Conservation (phyloP, 108 stramenopile genomes). For the Mayamaea pseudoterrestris region DNA sequence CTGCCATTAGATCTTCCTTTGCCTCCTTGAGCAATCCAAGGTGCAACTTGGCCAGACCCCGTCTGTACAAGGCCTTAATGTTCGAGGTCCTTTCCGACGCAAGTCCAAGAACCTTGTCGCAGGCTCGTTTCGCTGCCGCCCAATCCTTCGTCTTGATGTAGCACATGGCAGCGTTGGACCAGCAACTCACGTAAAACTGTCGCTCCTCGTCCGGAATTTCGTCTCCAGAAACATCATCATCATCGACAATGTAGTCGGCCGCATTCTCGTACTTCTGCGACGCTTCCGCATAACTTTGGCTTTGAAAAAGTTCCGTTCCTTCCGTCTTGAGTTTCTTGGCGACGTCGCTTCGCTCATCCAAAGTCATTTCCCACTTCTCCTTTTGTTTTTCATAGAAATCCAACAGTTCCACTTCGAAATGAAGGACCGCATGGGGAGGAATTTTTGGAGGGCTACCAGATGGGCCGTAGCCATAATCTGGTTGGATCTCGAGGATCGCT, state of each 20-base stretch:
- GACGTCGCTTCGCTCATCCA: constrained; percentile 64
- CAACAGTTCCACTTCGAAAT: constrained; percentile 94
- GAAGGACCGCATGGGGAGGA: constrained; percentile 68
- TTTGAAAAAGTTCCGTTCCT: constrained; percentile 75
- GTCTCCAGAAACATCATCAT: constrained; percentile 60
- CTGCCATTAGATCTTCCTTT: constrained; percentile 82
- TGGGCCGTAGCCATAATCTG: constrained; percentile 91
- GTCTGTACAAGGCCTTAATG: constrained; percentile 85
- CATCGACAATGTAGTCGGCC: constrained; percentile 67
- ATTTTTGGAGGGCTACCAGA: constrained; percentile 83
- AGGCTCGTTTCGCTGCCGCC: constrained; percentile 62
- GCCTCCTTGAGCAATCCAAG: constrained; percentile 83
- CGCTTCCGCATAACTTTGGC: constrained; percentile 66
- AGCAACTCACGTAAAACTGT: constrained; percentile 59
- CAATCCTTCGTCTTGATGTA: constrained; percentile 70
- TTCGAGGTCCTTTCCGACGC: constrained; percentile 56
- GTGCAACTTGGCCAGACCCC: constrained; percentile 70
- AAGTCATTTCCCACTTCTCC: constrained; percentile 75
- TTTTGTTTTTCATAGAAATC: constrained; percentile 77
- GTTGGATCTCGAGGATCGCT: constrained; percentile 51
- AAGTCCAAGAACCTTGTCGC: constrained; percentile 65
- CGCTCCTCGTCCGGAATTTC: constrained; percentile 59
- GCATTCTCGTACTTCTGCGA: constrained; percentile 65
- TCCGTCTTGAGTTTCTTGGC: constrained; percentile 74
- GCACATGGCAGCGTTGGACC: constrained; percentile 90